Base-by-base conservation (phyloP, 768 basidiomycete species). In the Clathrus columnatus region DNA sequence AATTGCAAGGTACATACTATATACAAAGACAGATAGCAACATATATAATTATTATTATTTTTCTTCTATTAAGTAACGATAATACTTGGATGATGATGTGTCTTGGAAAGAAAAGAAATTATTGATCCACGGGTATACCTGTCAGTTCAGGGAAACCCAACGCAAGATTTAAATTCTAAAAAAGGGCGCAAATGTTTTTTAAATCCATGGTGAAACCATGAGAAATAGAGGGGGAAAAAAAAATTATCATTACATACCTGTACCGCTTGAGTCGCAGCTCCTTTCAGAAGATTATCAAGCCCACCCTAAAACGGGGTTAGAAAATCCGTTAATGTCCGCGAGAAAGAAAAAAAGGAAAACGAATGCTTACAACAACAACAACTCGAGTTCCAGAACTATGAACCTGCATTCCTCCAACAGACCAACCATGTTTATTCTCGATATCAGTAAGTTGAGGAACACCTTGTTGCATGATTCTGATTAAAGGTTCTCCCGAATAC, bases 191-290 rank as follows among this genome's bases (percentile, higher is more conserved):
- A 14, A 45, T 20, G 7, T 44, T 44, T 11, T 23, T 30, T 47
- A 57, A 48, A 45, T 41, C 51, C 14, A 41, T 21, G 18, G 52
- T 23, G n/a, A 56, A 46, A 56, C 44, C 7, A n/a, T 27, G 18
- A 7, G 5, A n/a, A 29, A 29, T 17, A 5, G 3, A 36, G 7
- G 1, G n/a, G 7, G 24, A 26, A 41, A 26, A 28, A 17, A 23
- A n/a, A 7, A 16, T n/a, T 7, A n/a, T 0, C n/a, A 27, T 11
- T 36, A 70, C 83, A 18, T 50, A 91, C 90, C 78, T 95, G 93
- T 59, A 99, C 67, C 68, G 95, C 97, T 69, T 99, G 96, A n/a
- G 95, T 98, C 17, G 96, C 96, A 49, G 96, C 96, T 6, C 96
- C 96, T 69, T 99, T 99, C 59, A 99, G 75, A 55, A 99, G 72